Evolutionary conservation across 73 alveolate species (phyloP).

Genomic region (Breviolum minutum): DNA sequence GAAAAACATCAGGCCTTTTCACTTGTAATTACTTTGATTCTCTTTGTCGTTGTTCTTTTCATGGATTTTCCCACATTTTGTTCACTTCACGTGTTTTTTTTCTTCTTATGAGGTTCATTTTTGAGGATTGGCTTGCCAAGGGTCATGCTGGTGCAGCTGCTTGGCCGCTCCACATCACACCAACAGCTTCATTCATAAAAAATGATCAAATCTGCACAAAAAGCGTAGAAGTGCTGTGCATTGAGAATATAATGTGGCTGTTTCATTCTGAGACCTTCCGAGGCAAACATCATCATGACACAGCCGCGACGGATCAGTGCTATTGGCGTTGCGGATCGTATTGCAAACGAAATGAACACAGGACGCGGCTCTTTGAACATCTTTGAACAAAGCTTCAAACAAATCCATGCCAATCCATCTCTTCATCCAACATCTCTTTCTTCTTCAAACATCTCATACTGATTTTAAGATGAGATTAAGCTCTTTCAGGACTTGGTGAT

Average conservation of each 20-base stretch:
- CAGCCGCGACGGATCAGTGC: conserved; percentile 99
- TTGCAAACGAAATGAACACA: conserved; percentile 96
- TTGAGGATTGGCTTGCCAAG: conserved; percentile 95
- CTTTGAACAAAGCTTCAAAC: neutral
- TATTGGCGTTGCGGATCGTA: conserved; percentile 97
- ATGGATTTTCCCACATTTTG: neutral
- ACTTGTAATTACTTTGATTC: no score
- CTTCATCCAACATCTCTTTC: neutral
- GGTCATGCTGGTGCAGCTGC: conserved; percentile 94
- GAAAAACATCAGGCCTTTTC: no score
- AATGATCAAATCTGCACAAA: no score
- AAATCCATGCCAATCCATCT: neutral
- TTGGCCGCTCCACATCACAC: neutral
- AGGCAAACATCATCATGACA: conserved; percentile 97
- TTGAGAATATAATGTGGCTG: no score
- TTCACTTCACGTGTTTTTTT: neutral
- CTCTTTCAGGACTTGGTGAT: conserved; percentile 95
- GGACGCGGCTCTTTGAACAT: neutral
- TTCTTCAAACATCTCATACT: neutral
- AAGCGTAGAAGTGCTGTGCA: no score
- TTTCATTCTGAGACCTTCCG: no score
- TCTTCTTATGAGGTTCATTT: conserved; percentile 96
- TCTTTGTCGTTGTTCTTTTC: neutral
- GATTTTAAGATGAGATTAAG: neutral
- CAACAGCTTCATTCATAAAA: neutral